These are phyloP conservation scores for Mortierella sp. DNA, from an alignment of 371 early-diverging fungal genomes.

Conservation along the genomic window DNA sequence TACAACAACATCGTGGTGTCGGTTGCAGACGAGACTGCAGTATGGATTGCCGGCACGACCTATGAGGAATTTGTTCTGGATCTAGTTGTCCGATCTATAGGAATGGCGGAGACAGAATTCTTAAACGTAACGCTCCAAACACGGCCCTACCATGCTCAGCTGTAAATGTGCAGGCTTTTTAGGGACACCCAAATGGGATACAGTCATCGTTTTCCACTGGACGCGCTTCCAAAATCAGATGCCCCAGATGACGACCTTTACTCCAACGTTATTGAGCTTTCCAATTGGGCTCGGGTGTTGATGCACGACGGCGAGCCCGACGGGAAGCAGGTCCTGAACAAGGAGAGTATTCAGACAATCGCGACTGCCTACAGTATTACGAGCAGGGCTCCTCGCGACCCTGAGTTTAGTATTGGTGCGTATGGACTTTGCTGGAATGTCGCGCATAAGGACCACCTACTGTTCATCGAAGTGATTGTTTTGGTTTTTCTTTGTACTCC, in stretches of 20 bases:
- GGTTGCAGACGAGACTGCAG: conserved; percentile 21
- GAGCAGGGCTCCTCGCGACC: conserved; percentile 4
- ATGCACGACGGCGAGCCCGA: conserved; percentile 12
- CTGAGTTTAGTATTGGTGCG: conserved; percentile 14
- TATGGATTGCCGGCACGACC: conserved; percentile 10
- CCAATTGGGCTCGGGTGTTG: conserved; percentile 19
- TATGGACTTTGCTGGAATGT: no score
- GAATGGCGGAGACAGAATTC: conserved; percentile 5
- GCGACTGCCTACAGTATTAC: conserved; percentile 5
- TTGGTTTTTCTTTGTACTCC: no score
- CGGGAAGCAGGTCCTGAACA: conserved; percentile 15
- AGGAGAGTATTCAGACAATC: conserved; percentile 11
- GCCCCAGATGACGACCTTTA: conserved; percentile 11
- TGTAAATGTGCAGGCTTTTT: conserved; percentile 12
- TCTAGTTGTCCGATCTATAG: conserved; percentile 7
- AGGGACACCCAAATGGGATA: conserved; percentile 8
- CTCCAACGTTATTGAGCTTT: conserved; percentile 25
- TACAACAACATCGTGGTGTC: conserved; percentile 11
- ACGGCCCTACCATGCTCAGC: conserved; percentile 11
- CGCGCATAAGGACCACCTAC: no score
- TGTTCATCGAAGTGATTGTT: no score
- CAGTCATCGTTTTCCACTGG: conserved; percentile 3
- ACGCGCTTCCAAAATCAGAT: not conserved
- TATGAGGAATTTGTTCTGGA: conserved; percentile 19
- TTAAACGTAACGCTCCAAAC: not conserved